Conservation (phyloP, 352 stramenopile species). For the Aphanomyces cochlioides region DNA sequence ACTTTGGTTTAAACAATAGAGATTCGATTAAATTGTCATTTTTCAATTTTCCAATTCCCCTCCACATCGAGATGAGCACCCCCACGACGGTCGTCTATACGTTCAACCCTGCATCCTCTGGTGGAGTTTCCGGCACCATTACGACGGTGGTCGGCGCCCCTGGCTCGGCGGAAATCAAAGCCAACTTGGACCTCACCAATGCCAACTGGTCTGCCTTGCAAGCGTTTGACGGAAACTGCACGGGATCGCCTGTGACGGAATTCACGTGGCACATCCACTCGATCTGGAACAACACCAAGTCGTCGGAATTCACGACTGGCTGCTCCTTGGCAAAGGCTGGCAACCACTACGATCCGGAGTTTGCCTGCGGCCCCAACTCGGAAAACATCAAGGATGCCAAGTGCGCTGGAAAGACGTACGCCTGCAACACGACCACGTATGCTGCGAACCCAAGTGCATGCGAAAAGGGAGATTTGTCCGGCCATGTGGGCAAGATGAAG, state of each 20-base stretch:
- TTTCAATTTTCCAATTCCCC: background rate
- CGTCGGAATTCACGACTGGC: slow-evolving; percentile 26
- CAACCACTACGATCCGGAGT: slow-evolving; percentile 36
- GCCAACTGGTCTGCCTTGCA: slow-evolving; percentile 23
- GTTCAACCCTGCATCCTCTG: background rate
- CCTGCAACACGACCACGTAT: slow-evolving; percentile 31
- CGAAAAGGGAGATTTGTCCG: slow-evolving; percentile 34
- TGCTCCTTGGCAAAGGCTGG: slow-evolving; percentile 29
- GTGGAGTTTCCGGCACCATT: background rate
- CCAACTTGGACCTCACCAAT: slow-evolving; percentile 30
- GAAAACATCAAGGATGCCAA: slow-evolving; percentile 26
- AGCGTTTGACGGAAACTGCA: slow-evolving; percentile 34
- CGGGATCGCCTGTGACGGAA: slow-evolving; percentile 10
- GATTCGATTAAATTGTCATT: background rate
- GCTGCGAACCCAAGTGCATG: slow-evolving; percentile 10
- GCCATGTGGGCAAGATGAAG: slow-evolving; percentile 33
- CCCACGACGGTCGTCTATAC: background rate
- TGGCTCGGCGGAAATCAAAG: slow-evolving; percentile 20
- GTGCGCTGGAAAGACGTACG: slow-evolving; percentile 26
- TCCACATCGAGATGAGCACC: background rate
- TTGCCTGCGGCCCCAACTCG: slow-evolving; percentile 33
- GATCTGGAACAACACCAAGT: slow-evolving; percentile 34
- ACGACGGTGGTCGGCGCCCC: background rate
- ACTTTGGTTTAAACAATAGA: too few species aligned
- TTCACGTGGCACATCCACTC: slow-evolving; percentile 35